These are phyloP conservation scores for Pleurotus tuber-regium DNA, from an alignment of 768 basidiomycete species.

Conservation along the genomic window DNA sequence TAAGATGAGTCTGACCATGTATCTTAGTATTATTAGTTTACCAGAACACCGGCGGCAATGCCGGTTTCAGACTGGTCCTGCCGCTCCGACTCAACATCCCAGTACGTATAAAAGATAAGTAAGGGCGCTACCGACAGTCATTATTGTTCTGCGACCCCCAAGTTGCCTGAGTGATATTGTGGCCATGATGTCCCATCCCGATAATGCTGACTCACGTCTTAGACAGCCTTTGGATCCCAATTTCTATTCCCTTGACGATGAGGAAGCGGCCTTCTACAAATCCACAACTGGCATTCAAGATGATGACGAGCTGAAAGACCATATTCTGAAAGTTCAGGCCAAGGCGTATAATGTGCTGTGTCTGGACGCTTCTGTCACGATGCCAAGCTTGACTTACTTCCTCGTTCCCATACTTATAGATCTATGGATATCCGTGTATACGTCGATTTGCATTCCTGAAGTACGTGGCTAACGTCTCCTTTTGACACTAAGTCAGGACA, in stretches of 20 bases:
- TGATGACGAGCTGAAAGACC: constrained; percentile 34
- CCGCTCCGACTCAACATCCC: no score
- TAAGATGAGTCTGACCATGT: no score
- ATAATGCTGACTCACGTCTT: neutral
- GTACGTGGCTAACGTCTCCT: no score
- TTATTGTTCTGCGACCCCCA: no score
- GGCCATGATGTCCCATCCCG: neutral
- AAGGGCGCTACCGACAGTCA: no score
- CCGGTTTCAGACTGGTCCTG: no score
- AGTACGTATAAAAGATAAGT: no score
- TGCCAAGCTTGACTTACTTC: constrained; percentile 20
- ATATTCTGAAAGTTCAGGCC: constrained; percentile 34
- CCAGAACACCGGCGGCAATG: no score
- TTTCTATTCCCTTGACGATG: constrained; percentile 22
- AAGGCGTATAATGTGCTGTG: constrained; percentile 30
- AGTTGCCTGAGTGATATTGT: neutral
- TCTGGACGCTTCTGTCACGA: constrained; percentile 11
- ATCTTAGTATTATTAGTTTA: no score
- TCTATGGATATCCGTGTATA: constrained; percentile 31
- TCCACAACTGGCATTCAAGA: constrained; percentile 33
- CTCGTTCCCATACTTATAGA: constrained; percentile 22
- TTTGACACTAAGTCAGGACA: no score
- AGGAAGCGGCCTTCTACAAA: constrained; percentile 34
- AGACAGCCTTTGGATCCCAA: neutral
- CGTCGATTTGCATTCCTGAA: constrained; percentile 26